phyloP scores from a whole-genome alignment of 176 grass and related monocot species.

The sorghum (Sorghum bicolor) region DNA sequence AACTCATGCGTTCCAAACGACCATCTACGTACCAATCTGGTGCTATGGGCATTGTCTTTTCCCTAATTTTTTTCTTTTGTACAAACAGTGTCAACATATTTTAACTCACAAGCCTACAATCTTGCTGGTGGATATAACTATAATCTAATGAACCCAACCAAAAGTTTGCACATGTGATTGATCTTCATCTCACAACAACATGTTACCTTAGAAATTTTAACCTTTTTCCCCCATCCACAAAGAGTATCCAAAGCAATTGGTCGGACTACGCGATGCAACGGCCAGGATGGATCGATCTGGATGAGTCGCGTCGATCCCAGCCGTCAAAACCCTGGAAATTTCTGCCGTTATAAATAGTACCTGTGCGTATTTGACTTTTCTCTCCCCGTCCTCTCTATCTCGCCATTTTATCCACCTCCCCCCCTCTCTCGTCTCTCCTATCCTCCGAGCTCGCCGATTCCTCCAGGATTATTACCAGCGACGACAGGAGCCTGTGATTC shows the following conservation, averaged over 20 bases:
- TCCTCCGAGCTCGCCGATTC: neutral
- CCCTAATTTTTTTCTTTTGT: neutral
- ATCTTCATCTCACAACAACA: neutral
- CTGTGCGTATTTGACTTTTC: conserved; percentile 27
- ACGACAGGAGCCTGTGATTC: conserved; percentile 3
- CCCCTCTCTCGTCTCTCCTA: neutral
- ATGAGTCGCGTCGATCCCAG: neutral
- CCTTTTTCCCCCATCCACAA: neutral
- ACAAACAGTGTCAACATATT: neutral
- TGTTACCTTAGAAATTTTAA: no score
- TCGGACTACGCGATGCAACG: neutral
- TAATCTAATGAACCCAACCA: neutral
- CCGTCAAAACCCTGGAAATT: conserved; percentile 1
- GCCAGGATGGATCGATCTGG: neutral
- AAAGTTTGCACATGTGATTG: neutral
- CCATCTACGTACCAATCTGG: no score
- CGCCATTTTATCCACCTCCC: conserved; percentile 30
- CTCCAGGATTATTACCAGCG: conserved; percentile 10
- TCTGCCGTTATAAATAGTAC: conserved; percentile 32
- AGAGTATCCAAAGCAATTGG: neutral
- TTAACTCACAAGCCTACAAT: neutral
- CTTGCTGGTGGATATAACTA: neutral
- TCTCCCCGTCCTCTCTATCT: conserved; percentile 16
- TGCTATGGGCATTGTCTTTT: neutral
- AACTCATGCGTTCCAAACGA: no score